Percentiles rank a stretch among this genome's conserved stretches.
Conservation (phyloP, 495 filamentous ascomycete genomes). For the Xylaria acuta region DNA sequence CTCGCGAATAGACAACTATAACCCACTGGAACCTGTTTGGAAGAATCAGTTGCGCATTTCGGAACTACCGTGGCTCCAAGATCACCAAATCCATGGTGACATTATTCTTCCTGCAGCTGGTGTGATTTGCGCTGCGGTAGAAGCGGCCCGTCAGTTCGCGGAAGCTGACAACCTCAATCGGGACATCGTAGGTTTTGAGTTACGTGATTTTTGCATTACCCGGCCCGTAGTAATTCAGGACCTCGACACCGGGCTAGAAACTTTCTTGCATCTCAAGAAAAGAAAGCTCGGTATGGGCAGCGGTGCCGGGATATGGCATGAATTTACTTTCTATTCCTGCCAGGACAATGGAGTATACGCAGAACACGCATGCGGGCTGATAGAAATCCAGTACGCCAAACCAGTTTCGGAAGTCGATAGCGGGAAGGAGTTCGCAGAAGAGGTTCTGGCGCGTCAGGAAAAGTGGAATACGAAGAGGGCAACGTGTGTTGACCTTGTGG, state of each 20-base stretch:
- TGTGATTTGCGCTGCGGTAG: neutral
- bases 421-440: slow-evolving; percentile 1
- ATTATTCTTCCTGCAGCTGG: neutral
- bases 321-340: slow-evolving; percentile 8
- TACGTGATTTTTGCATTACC: slow-evolving; percentile 5
- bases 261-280: slow-evolving; percentile 5
- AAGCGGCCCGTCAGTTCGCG: slow-evolving; percentile 6
- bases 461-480: slow-evolving; percentile 1
- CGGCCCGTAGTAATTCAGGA: neutral
- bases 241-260: neutral
- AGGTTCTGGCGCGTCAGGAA: neutral
- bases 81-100: slow-evolving; percentile 3
- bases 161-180: neutral
- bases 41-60: neutral
- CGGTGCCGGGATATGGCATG: slow-evolving; percentile 2
- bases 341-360: neutral
- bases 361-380: slow-evolving; percentile 5
- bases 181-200: neutral
- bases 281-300: slow-evolving; percentile 12
- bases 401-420: neutral
- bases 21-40: slow-evolving; percentile 2
- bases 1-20: neutral
- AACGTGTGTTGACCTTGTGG: neutral
- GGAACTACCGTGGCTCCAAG: neutral
- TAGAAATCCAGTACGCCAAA: slow-evolving; percentile 6